Evolutionary conservation across 441 rosid genomes (phyloP), one percentile per base, ranked within the genome.

Genomic region (Aquilaria agallochum): DNA sequence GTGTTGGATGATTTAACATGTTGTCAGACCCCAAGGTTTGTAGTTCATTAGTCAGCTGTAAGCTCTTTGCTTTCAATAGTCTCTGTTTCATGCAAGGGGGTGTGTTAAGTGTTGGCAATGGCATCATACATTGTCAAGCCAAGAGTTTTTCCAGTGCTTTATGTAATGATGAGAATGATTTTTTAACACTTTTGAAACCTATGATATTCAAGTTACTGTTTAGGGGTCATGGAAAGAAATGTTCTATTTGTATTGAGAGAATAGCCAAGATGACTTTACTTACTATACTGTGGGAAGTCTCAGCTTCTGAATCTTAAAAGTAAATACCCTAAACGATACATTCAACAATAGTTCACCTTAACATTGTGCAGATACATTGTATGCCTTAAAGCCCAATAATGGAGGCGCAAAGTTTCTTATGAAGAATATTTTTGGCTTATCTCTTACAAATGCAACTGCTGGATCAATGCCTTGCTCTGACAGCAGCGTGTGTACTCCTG

Each of bases 281-380:
- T 3, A 36, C 3, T 36, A 36, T 36, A 36, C 1, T 36, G 5
- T 36, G 42, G 7, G 42, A 53, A 53, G 15, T 53, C 32, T 10
- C 3, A 4, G 27, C 49, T 53, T 31, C 49, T 31, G 47, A 7
- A 46, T 57, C n/a, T 56, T 33, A 50, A 65, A 47, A 14, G 48
- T 52, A 27, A 33, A 71, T 49, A 15, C 14, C 58, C 44, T 65
- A 6, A 55, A 10, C 32, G 31, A 34, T 3, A 6, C 40, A 34
- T 3, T 34, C 40, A 34, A 34, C 40, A 34, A 34, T 34, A 3
- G 3, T 36, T 54, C 40, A 63, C 83, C 81, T 83, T 80, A 76
- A 86, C 59, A 56, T 55, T 73, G 46, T 74, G 63, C 83, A 95
- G 99, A 92, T 77, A 42, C 73, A 49, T 69, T 92, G 31, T 76